Base-by-base conservation (phyloP, 1,284 basidiomycete genomes). In the Limonomyces culmigenus region DNA sequence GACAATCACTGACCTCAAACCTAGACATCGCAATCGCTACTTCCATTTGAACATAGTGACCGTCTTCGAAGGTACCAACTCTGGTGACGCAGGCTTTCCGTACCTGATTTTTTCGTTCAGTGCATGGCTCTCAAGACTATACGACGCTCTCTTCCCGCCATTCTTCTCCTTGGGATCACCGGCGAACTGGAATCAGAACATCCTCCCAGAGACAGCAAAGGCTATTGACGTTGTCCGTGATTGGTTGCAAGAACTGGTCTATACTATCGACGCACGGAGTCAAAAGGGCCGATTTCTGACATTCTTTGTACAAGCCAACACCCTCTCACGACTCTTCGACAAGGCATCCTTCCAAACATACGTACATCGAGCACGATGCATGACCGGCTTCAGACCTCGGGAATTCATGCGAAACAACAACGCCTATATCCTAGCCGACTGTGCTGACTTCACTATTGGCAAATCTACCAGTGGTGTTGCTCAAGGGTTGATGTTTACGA, bases 111-210 rank as follows among this genome's bases (percentile, higher is more conserved):
- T 4, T 4, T 32, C 10, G 18, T 15, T 18, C 34, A 32, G 37
- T 14, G 12, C 12, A n/a, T 38, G 37, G 37, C 32, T 38, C 3
- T 19, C 14, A 16, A 27, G 32, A 3, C n/a, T 43, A 4, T 36
- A 43, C 11, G 43, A 38, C 16, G 34, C 35, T n/a, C 15, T 43
- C 11, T 38, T 41, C 30, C 42, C 42, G 8, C 42, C 39, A 17
- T 29, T 37, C 2, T 18, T 40, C 33, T 13, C 27, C 4, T 33
- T 18, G 6, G 42, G 42, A 20, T 36, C 38, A 2, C 27, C 37
- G 12, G 15, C 39, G 3, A 4, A 19, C 4, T 20, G 43, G 13
- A 29, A 34, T 4, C 21, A 20, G 16, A 35, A 37, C 3, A 10
- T 18, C 12, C 35, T 43, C 15, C 34, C 39, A 13, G 39, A 41